Evolutionary conservation across 1,139 yeast species (phyloP).

Genomic region (Dujonia santamariae): DNA sequence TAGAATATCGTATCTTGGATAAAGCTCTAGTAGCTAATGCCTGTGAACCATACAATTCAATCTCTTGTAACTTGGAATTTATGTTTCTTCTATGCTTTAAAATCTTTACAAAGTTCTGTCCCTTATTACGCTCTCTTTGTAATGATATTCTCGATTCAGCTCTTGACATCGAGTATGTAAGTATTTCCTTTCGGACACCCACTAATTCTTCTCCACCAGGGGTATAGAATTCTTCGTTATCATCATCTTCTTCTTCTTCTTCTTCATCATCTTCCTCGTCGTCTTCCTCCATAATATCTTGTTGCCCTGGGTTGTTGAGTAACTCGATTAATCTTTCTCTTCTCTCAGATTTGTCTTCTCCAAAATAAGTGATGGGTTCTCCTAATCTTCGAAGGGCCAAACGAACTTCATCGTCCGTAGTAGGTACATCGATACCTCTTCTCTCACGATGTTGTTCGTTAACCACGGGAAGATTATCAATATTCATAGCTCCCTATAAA

Average conservation of each 20-base stretch:
- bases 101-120: constrained; percentile 24
- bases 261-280: constrained; percentile 15
- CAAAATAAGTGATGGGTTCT: constrained; percentile 58
- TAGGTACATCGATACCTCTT: constrained; percentile 42
- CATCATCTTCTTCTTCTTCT: constrained; percentile 50
- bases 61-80: constrained; percentile 31
- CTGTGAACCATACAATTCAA: constrained; percentile 66
- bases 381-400: constrained; percentile 43
- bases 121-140: constrained; percentile 19
- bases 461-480: constrained; percentile 21
- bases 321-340: constrained; percentile 49
- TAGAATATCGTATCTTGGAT: constrained; percentile 52
- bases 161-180: constrained; percentile 45
- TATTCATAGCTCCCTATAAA: no score
- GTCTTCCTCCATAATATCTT: constrained; percentile 8
- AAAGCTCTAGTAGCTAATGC: constrained; percentile 65
- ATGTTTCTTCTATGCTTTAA: constrained; percentile 46
- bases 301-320: constrained; percentile 24
- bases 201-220: constrained; percentile 66
- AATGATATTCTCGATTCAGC: constrained; percentile 41
- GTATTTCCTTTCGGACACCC: constrained; percentile 51
- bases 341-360: constrained; percentile 62
- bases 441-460: constrained; percentile 16
- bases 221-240: constrained; percentile 79
- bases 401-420: constrained; percentile 61